Evolutionary conservation across 2,329 filamentous ascomycete species (phyloP).

Genomic region (Ciborinia camelliae): DNA sequence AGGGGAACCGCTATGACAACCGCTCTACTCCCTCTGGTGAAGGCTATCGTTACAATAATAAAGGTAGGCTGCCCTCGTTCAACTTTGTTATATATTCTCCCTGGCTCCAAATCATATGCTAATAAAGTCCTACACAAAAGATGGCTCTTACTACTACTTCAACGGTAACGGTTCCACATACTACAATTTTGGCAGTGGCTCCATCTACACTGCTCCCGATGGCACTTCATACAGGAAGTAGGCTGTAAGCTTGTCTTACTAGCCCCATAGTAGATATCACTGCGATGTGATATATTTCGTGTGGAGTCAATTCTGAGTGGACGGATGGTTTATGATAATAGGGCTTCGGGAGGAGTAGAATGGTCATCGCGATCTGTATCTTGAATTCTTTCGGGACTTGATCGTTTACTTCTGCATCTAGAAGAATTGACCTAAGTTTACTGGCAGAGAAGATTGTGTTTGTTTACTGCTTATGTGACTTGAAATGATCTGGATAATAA

Average conservation of each 20-base stretch:
- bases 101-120: background rate
- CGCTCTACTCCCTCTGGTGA: slow-evolving; percentile 57
- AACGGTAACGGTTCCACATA: slow-evolving; percentile 68
- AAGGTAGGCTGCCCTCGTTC: slow-evolving; percentile 38
- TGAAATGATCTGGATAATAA: background rate
- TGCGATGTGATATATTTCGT: no score
- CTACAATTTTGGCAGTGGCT: slow-evolving; percentile 54
- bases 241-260: background rate
- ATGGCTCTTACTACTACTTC: slow-evolving; percentile 72
- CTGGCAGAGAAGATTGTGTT: background rate
- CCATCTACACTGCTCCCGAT: slow-evolving; percentile 58
- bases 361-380: background rate
- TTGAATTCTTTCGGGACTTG: background rate
- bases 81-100: no score
- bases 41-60: slow-evolving; percentile 67
- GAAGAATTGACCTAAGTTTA: background rate
- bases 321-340: background rate
- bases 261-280: background rate
- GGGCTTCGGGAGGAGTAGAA: background rate
- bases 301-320: rapidly evolving
- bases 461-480: background rate
- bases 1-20: slow-evolving; percentile 67
- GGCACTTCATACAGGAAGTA: slow-evolving; percentile 39
- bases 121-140: background rate
- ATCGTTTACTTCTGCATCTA: background rate